A percentile compares a stretch with the other conserved stretches of the same genome.
Evolutionary conservation across 2,329 filamentous ascomycete species (phyloP).

Genomic region (Fusarium concolor): DNA sequence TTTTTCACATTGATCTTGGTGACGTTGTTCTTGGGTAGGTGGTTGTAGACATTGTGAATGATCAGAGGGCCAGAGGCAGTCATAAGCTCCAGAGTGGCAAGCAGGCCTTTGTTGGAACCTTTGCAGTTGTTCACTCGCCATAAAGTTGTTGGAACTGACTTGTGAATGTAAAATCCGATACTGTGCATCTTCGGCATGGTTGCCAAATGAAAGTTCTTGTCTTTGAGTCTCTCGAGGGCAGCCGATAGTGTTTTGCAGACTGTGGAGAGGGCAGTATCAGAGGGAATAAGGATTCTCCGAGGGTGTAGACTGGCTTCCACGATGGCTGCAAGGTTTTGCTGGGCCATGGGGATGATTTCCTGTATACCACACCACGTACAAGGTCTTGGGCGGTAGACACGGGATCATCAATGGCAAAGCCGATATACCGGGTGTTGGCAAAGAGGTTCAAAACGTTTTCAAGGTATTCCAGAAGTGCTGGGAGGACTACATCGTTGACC

Average conservation of each 20-base stretch:
- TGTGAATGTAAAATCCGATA: not conserved
- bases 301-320: not conserved
- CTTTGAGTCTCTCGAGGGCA: not conserved
- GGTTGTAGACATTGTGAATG: conserved; percentile 3
- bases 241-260: not conserved
- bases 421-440: not conserved
- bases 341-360: not conserved
- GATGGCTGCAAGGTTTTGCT: not conserved
- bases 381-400: not conserved
- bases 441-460: not conserved
- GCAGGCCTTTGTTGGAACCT: not conserved
- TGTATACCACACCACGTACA: not conserved
- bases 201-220: not conserved
- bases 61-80: not conserved
- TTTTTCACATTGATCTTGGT: not conserved
- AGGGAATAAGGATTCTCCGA: not conserved
- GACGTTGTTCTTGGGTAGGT: not conserved
- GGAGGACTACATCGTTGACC: not conserved
- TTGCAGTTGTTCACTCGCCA: not conserved
- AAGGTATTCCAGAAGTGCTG: not conserved
- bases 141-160: not conserved
- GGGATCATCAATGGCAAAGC: not conserved
- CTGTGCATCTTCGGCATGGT: not conserved
- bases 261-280: not conserved
- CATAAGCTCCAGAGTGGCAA: not conserved